phyloP scores from a whole-genome alignment of 805 yeast genomes.

The Tetrapisispora taiwanensis region DNA sequence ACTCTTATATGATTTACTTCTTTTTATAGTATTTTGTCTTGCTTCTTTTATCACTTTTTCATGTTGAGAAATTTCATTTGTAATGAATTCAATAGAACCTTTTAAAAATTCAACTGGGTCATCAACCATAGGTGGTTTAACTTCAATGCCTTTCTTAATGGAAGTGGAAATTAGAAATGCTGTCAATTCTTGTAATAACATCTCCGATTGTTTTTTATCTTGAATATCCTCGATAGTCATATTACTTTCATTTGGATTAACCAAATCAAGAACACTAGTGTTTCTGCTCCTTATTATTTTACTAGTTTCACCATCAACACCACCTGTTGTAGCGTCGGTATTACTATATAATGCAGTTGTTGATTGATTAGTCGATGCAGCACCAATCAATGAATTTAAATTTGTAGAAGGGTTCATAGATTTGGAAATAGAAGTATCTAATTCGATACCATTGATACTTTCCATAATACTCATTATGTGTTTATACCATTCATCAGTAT shows the following conservation, averaged over 20 bases:
- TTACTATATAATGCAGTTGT: neutral
- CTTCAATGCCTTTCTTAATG: conserved; percentile 21
- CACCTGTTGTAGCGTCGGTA: neutral
- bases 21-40: conserved; percentile 2
- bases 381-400: neutral
- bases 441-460: conserved; percentile 13
- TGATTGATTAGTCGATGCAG: neutral
- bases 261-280: conserved; percentile 1
- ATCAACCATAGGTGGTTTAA: conserved; percentile 17
- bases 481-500: conserved; percentile 14
- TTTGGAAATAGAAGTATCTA: conserved; percentile 8
- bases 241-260: neutral
- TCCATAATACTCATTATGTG: conserved; percentile 13
- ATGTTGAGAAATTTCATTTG: conserved; percentile 3
- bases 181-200: conserved; percentile 20
- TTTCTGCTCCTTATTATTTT: conserved; percentile 2
- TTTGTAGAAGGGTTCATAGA: neutral
- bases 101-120: conserved; percentile 23
- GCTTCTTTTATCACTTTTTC: conserved; percentile 1
- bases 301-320: neutral
- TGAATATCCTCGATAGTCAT: conserved; percentile 1
- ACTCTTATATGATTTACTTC: conserved; percentile 4
- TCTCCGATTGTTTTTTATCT: conserved; percentile 3
- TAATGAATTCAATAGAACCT: conserved; percentile 19
- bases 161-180: conserved; percentile 24